Conservation (phyloP, 148 eudicot genomes). For the Rhododendron ferrugineum region DNA sequence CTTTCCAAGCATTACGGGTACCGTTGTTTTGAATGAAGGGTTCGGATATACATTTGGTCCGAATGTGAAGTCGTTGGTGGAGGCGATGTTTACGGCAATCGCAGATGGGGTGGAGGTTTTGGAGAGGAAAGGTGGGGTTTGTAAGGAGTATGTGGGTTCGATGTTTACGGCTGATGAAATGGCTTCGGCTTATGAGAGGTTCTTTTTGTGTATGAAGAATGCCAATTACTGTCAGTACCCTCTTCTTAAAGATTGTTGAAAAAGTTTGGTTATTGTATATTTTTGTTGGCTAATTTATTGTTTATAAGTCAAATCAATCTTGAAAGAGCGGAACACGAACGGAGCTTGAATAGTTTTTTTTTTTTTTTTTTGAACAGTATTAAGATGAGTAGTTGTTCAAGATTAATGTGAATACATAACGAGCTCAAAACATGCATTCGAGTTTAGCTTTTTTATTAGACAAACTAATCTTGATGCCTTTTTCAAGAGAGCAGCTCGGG, state of each 20-base stretch:
- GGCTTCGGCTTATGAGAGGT: slow-evolving; percentile 40
- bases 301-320: too few species aligned
- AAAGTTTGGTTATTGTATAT: not conserved
- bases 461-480: too few species aligned
- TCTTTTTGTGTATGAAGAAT: slow-evolving; percentile 26
- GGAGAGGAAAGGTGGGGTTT: slow-evolving; percentile 15
- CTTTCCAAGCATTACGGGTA: slow-evolving; percentile 33
- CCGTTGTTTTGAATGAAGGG: slow-evolving; percentile 26
- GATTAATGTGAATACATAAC: too few species aligned
- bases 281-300: not conserved
- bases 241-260: slow-evolving; percentile 23
- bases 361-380: too few species aligned
- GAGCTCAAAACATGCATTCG: too few species aligned
- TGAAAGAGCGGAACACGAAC: not conserved
- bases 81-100: slow-evolving; percentile 21
- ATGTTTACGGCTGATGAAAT: slow-evolving; percentile 36
- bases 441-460: too few species aligned
- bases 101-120: slow-evolving; percentile 20
- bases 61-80: slow-evolving; percentile 18
- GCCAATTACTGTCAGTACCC: slow-evolving; percentile 17
- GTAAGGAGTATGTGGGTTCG: slow-evolving; percentile 17
- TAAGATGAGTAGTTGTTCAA: too few species aligned
- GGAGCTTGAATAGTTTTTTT: not conserved
- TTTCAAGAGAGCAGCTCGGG: not conserved
- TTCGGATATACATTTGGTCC: slow-evolving; percentile 36